A percentile compares a stretch with the other conserved stretches of the same genome.
phyloP scores from a whole-genome alignment of 2,329 filamentous ascomycete genomes.

The Kalaharituber pfeilii region DNA sequence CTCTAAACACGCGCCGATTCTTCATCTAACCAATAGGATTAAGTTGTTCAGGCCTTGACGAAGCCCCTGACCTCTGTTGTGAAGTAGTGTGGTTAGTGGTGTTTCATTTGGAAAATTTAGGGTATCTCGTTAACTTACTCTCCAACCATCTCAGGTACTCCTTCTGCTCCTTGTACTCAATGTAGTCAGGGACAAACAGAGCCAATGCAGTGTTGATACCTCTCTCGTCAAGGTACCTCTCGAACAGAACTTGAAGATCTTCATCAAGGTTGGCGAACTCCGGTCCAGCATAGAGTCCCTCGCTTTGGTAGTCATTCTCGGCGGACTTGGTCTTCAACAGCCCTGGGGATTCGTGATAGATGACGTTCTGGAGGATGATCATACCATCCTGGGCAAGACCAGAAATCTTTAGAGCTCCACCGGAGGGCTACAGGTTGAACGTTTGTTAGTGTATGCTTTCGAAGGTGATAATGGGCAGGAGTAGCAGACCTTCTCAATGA shows the following conservation, averaged over 20 bases:
- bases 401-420: slow-evolving; percentile 74
- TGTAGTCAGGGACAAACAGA: slow-evolving; percentile 85
- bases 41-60: slow-evolving; percentile 53
- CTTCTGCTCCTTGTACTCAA: slow-evolving; percentile 95
- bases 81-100: slow-evolving; percentile 22
- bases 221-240: slow-evolving; percentile 87
- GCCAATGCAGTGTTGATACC: slow-evolving; percentile 76
- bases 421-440: slow-evolving; percentile 25
- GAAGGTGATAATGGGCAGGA: neutral
- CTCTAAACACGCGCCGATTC: too few relatives aligned
- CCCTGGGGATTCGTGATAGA: slow-evolving; percentile 63
- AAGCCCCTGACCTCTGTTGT: slow-evolving; percentile 60
- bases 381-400: slow-evolving; percentile 69
- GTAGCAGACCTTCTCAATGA: slow-evolving; percentile 52
- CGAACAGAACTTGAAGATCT: slow-evolving; percentile 79
- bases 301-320: slow-evolving; percentile 58
- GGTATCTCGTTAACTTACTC: slow-evolving; percentile 32
- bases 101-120: slow-evolving; percentile 9
- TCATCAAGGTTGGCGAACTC: slow-evolving; percentile 90
- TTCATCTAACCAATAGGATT: too few relatives aligned
- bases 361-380: slow-evolving; percentile 78
- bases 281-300: slow-evolving; percentile 72
- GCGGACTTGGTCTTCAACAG: slow-evolving; percentile 59
- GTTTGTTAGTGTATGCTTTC: too few relatives aligned
- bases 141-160: slow-evolving; percentile 87